Base-by-base conservation (phyloP, 2,329 filamentous ascomycete genomes). In the Paracorniculantispora psalliotae region DNA sequence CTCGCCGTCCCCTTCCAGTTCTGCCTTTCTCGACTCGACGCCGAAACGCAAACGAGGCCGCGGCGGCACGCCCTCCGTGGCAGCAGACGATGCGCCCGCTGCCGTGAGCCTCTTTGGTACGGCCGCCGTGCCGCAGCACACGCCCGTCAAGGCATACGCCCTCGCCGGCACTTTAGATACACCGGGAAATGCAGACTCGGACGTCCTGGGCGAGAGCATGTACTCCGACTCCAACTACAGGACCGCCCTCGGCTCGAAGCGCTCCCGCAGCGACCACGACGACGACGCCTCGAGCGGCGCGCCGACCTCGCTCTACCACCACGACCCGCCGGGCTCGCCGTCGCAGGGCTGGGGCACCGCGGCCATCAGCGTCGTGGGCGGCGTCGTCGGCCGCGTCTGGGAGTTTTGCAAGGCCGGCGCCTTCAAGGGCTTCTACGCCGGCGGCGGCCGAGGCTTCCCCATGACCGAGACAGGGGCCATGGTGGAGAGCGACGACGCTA, bases 401-500 rank as follows among this genome's bases (percentile, higher is more conserved):
- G 84, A 92, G 65, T 94, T 96, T 67, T 96, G 92, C 76, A 90
- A 79, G 70, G 76, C 77, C 0, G 84, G 81, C 9, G 84, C 89
- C 0, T 96, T 97, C 68, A 82, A 83, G 57, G 92, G 92, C 0
- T 97, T 97, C 71, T 87, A 92, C 62, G 91, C 92, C 13, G 93
- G 92, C 8, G 91, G 89, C 3, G 93, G 92, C 9, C 79, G 79
- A 61, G 86, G 85, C 26, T 96, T 92, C 67, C 76, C 81, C 7
- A 75, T 90, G 64, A 63, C 62, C 37, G 35, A 19, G 55, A 57
- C 55, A 50, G 55, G 55, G 55, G 55, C 46, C 55, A 50, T 50
- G 55, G 19, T 60, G 62, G 15, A 65, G 33, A 37, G 70, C 77
- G 21, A 68, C 50, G 21, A 68, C 50, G 62, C 43, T 51, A 9